These are phyloP conservation scores for Brassica napus DNA, from an alignment of 345 rosid species.

Conservation along the genomic window DNA sequence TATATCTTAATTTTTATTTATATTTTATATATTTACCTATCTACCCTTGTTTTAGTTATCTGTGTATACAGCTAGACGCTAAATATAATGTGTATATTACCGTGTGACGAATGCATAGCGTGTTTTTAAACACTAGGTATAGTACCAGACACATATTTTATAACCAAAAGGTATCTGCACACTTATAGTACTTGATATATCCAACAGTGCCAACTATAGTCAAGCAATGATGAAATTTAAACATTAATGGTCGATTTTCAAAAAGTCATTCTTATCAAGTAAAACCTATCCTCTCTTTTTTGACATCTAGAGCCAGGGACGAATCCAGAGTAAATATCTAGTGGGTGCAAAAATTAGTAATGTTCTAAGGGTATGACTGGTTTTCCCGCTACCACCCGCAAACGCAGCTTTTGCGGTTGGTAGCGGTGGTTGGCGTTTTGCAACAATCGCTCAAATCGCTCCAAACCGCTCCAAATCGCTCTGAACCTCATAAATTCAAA, in stretches of 20 bases:
- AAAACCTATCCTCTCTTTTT: neutral
- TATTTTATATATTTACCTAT: neutral
- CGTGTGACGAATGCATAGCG: conserved; percentile 18
- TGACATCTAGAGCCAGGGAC: too few relatives aligned
- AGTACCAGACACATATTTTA: conserved; percentile 10
- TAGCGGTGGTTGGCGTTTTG: too few relatives aligned
- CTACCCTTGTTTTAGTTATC: too few relatives aligned
- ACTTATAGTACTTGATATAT: neutral
- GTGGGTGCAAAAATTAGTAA: too few relatives aligned
- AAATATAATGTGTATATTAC: neutral
- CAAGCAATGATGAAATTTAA: conserved; percentile 3
- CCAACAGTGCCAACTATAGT: conserved; percentile 15
- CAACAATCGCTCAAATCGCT: too few relatives aligned
- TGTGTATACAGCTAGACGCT: neutral
- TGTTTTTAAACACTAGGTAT: too few relatives aligned
- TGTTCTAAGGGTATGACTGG: too few relatives aligned
- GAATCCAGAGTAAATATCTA: too few relatives aligned
- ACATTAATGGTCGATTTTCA: neutral
- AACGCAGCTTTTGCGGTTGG: too few relatives aligned
- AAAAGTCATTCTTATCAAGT: neutral
- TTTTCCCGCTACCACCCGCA: too few relatives aligned
- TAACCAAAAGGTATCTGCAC: conserved; percentile 4
- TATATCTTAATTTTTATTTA: neutral
- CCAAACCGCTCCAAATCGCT: too few relatives aligned
- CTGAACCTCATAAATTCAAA: too few relatives aligned